These are phyloP conservation scores for Ormosia semicastrata DNA, from an alignment of 306 rosid species.

Conservation along the genomic window DNA sequence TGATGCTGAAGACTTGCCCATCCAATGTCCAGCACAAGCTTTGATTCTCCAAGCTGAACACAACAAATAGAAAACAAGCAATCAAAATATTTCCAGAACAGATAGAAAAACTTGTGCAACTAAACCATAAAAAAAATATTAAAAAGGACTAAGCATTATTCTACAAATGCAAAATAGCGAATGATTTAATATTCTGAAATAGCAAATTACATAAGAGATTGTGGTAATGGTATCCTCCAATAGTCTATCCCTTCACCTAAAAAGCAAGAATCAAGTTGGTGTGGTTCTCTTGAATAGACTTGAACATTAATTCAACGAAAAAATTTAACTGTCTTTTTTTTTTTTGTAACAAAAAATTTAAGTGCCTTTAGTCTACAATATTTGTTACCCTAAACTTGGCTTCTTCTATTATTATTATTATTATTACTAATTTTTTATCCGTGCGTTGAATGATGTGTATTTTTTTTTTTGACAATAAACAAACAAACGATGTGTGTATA, in stretches of 20 bases:
- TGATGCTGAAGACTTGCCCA: conserved; percentile 63
- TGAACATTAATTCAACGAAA: not conserved
- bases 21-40: conserved; percentile 78
- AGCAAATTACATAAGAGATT: too few species aligned
- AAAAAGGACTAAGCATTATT: conserved; percentile 3
- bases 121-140: not conserved
- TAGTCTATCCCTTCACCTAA: not conserved
- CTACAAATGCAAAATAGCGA: too few species aligned
- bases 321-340: too few species aligned
- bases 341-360: too few species aligned
- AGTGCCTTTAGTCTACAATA: too few species aligned
- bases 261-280: not conserved
- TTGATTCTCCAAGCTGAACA: conserved; percentile 83
- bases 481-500: too few species aligned
- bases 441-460: too few species aligned
- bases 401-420: too few species aligned
- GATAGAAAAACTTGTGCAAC: not conserved
- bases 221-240: not conserved
- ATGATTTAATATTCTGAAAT: too few species aligned
- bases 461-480: too few species aligned
- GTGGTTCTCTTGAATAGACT: not conserved
- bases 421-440: too few species aligned
- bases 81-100: conserved; percentile 10
- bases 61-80: conserved; percentile 22
- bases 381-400: too few species aligned